Conservation (phyloP, 2,329 filamentous ascomycete genomes). For the Colletotrichum ledebouriae region DNA sequence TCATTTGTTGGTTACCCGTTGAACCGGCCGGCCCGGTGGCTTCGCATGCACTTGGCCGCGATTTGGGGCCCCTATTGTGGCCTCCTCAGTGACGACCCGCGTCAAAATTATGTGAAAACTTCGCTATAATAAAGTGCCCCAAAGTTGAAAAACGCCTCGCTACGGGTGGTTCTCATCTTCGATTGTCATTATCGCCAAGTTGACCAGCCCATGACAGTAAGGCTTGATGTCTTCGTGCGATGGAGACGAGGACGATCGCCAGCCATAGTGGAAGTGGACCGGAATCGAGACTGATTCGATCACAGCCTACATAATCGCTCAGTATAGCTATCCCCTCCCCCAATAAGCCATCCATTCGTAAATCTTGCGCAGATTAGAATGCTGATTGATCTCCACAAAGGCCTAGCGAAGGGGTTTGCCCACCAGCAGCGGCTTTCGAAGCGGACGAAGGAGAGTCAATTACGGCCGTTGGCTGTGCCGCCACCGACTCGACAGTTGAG, state of each 20-base stretch:
- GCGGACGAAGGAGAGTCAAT: slow-evolving; percentile 17
- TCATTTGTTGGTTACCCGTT: slow-evolving; percentile 10
- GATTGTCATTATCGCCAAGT: slow-evolving; percentile 15
- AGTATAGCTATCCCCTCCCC: neutral
- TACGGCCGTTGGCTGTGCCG: slow-evolving; percentile 37
- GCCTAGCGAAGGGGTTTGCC: slow-evolving; percentile 24
- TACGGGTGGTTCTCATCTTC: slow-evolving; percentile 20
- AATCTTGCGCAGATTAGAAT: slow-evolving; percentile 26
- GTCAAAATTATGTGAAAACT: slow-evolving; percentile 21
- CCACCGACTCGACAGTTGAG: neutral
- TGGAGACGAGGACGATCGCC: slow-evolving; percentile 1
- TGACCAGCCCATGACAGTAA: neutral
- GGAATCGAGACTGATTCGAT: slow-evolving; percentile 17
- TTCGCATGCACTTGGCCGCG: slow-evolving; percentile 40
- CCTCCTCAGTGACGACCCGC: slow-evolving; percentile 27
- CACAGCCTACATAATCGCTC: neutral
- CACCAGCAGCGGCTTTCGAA: slow-evolving; percentile 33
- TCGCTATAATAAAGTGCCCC: slow-evolving; percentile 1
- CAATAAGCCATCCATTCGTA: neutral
- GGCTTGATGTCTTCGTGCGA: slow-evolving; percentile 5
- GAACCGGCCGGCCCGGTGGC: slow-evolving; percentile 26
- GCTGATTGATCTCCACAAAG: slow-evolving; percentile 39
- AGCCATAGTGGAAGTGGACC: slow-evolving; percentile 14
- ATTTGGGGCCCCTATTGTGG: slow-evolving; percentile 39
- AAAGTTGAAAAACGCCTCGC: slow-evolving; percentile 30